Base-by-base conservation (phyloP, 495 filamentous ascomycete species). In the Lasiosphaeria hispida region DNA sequence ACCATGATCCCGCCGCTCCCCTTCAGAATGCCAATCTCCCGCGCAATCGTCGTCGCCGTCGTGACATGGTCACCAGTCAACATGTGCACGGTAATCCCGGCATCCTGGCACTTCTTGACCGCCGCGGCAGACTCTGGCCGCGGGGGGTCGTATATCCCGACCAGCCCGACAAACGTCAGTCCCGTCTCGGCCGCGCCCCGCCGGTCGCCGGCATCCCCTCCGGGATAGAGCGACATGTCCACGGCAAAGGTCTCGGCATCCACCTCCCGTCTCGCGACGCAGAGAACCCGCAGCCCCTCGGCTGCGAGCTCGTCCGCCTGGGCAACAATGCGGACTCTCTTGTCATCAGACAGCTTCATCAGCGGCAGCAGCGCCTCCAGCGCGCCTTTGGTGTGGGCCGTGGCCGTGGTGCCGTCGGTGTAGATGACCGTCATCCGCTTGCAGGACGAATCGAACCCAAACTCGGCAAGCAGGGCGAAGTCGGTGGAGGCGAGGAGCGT, bases 381-480 rank as follows among this genome's bases (percentile, higher is more conserved):
- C 3, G 89, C 89, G 4, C 89, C 89, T 67, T 93, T 93, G 54
- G 83, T 85, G 65, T 90, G 91, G 4, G 89, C 78, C 30, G 81
- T 69, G 15, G 76, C 62, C 0, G 61, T 64, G 11, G 63, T 23
- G 23, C 40, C 45, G 19, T 61, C 50, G 45, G 77, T 64, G 68
- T 88, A 93, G 37, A 91, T 76, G 54, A 90, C 87, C 19, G 89
- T 86, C 90, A 94, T 94, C 35, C 85, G 78, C 73, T 93, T 94
- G 74, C 92, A 86, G 15, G 80, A 80, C 43, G 85, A 89, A 61
- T 94, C 89, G 56, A 94, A 94, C 1, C 87, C 86, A 60, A 87
- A 91, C 67, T 94, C 90, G 15, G 81, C 82, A 15, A 86, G 70
- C 48, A 89, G 82, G 33, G 19, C 44, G n/a, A 55, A 51, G 23